These are phyloP conservation scores for Hypholoma fasciculare DNA, from an alignment of 768 basidiomycete genomes.

Conservation along the genomic window DNA sequence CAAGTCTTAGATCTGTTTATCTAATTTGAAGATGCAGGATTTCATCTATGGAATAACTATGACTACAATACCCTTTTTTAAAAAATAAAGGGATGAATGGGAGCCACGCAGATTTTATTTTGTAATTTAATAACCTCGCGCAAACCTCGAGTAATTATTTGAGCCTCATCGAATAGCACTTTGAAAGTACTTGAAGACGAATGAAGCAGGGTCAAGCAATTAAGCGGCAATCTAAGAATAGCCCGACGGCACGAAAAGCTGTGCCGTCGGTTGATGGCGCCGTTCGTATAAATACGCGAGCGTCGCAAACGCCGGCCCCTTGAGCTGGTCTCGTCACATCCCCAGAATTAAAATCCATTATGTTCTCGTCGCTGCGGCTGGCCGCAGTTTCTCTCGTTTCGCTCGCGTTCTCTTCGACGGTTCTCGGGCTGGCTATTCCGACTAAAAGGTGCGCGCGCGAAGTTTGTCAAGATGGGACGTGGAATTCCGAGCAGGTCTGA, in stretches of 20 bases:
- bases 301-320: not conserved
- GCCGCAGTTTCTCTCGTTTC: conserved; percentile 24
- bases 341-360: conserved; percentile 39
- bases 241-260: not conserved
- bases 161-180: no score
- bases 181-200: no score
- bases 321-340: conserved; percentile 39
- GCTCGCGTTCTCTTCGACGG: conserved; percentile 13
- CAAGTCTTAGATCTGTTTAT: no score
- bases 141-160: no score
- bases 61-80: no score
- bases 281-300: not conserved
- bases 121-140: no score
- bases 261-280: not conserved
- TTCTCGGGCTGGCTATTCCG: conserved; percentile 17
- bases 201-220: no score
- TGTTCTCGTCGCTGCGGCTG: conserved; percentile 31
- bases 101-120: no score
- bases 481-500: not conserved
- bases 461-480: not conserved
- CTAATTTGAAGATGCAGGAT: no score
- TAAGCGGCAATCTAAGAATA: no score
- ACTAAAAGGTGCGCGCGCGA: conserved; percentile 20
- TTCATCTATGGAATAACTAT: no score
- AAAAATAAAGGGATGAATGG: no score